Evolutionary conservation across 345 rosid species (phyloP), one percentile per base, ranked within the genome.

Genomic region (Cardamine occulta): DNA sequence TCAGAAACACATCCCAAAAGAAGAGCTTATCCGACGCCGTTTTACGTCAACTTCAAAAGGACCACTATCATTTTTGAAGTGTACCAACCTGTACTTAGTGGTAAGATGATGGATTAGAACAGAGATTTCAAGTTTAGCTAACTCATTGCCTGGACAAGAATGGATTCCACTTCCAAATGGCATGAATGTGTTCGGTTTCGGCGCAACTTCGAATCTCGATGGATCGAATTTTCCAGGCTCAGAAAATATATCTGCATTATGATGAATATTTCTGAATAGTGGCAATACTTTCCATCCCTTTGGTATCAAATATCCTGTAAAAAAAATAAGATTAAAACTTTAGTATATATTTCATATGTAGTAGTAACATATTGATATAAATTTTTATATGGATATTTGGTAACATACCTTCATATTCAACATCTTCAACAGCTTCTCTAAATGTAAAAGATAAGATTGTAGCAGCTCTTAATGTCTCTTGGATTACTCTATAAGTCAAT

Each of bases 211-310:
- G 56, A 93, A 93, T 79, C 98, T 84, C 1, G 92, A 87, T 0
- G 97, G 98, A 79, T 93, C 91, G 53, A 93, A 93, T 76, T 85
- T 85, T 28, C 80, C 84, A 1, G 98, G 98, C 64, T 91, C 86
- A 1, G 85, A 68, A 70, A 89, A 93, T 10, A 78, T 81, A 14
- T 88, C 89, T 2, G 97, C 87, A 75, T 72, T 89, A 77, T 91
- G 98, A 76, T 93, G 98, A 74, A 93, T 91, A 72, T 83, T 93
- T 77, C 93, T 87, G 77, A 93, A 93, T 68, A 89, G 83, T 8
- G 98, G 98, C 52, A 93, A 74, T 10, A 91, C 97, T 82, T 93
- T 93, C 98, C 98, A 93, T 34, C 98, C 98, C 63, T 88, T 93
- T 19, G 98, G 98, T 44, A 93, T 93, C 19, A 93, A 81, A 73